These are phyloP conservation scores for Calocybe indica DNA, from an alignment of 768 basidiomycete genomes.

Conservation along the genomic window DNA sequence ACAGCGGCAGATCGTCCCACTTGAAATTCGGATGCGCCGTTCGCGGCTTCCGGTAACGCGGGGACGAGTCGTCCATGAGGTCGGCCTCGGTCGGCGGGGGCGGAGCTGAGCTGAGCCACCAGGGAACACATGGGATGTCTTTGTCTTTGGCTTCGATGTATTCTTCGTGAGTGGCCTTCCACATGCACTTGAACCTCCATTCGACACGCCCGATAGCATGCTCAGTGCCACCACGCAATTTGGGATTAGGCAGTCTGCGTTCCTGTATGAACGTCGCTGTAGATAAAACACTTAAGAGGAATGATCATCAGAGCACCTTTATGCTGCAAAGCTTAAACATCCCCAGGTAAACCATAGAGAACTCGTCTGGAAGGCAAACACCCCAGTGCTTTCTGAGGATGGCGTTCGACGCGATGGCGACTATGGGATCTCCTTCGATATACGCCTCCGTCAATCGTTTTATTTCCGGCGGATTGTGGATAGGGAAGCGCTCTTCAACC, in stretches of 20 bases:
- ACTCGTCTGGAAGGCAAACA: conserved; percentile 27
- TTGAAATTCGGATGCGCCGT: conserved; percentile 19
- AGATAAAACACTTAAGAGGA: background rate
- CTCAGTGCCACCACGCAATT: background rate
- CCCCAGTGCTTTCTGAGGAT: conserved; percentile 17
- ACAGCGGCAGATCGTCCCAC: conserved; percentile 8
- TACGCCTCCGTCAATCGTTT: too few species aligned
- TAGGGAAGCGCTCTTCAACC: too few species aligned
- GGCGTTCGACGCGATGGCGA: too few species aligned
- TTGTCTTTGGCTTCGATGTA: conserved; percentile 2
- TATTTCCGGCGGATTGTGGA: too few species aligned
- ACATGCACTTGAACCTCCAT: conserved; percentile 42
- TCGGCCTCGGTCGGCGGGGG: background rate
- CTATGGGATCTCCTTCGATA: too few species aligned
- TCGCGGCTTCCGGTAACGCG: conserved; percentile 5
- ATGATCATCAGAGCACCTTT: conserved; percentile 20
- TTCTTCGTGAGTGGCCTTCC: conserved; percentile 48
- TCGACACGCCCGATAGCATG: conserved; percentile 25
- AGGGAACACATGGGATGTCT: background rate
- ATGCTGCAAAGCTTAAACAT: conserved; percentile 37
- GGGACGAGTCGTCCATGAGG: background rate
- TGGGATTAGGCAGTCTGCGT: conserved; percentile 4
- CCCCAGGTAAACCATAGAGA: conserved; percentile 38
- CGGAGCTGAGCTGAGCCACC: background rate
- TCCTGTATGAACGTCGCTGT: conserved; percentile 12